Evolutionary conservation across 2,329 filamentous ascomycete genomes (phyloP).

Genomic region (Pseudomassariella vexata): DNA sequence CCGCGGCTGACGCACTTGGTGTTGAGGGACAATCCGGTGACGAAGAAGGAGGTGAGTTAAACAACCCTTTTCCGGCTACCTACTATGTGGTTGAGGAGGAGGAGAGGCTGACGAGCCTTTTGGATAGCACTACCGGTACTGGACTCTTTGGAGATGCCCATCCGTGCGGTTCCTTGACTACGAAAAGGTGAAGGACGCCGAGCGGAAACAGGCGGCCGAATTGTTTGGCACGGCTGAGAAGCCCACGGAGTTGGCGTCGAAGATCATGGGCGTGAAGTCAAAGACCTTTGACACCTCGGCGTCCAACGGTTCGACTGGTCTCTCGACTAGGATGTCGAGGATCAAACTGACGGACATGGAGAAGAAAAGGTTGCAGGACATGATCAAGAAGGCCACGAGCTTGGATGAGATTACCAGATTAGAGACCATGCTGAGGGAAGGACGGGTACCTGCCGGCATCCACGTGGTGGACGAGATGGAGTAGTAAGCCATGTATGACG

Average conservation of each 20-base stretch:
- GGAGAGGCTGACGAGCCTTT: neutral
- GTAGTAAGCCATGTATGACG: conserved; percentile 44
- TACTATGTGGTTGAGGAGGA: neutral
- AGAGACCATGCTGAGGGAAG: conserved; percentile 90
- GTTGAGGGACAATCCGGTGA: conserved; percentile 81
- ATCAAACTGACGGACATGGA: conserved; percentile 86
- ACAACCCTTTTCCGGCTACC: neutral
- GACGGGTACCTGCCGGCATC: conserved; percentile 69
- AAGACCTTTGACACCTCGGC: conserved; percentile 60
- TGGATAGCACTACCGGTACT: conserved; percentile 79
- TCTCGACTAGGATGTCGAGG: conserved; percentile 61
- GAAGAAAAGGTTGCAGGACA: conserved; percentile 75
- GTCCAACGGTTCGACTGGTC: conserved; percentile 36
- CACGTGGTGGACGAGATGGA: conserved; percentile 55
- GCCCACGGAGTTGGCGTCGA: conserved; percentile 74
- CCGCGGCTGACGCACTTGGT: conserved; percentile 71
- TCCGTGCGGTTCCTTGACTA: conserved; percentile 88
- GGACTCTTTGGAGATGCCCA: conserved; percentile 83
- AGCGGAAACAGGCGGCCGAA: conserved; percentile 69
- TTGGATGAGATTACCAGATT: conserved; percentile 83
- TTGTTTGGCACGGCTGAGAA: conserved; percentile 76
- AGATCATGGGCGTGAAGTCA: conserved; percentile 83
- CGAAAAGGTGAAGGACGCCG: conserved; percentile 80
- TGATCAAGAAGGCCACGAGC: conserved; percentile 84
- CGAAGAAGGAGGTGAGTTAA: conserved; percentile 76